Evolutionary conservation across 106 monocot genomes (phyloP).

Genomic region (Cymbidium sinense): DNA sequence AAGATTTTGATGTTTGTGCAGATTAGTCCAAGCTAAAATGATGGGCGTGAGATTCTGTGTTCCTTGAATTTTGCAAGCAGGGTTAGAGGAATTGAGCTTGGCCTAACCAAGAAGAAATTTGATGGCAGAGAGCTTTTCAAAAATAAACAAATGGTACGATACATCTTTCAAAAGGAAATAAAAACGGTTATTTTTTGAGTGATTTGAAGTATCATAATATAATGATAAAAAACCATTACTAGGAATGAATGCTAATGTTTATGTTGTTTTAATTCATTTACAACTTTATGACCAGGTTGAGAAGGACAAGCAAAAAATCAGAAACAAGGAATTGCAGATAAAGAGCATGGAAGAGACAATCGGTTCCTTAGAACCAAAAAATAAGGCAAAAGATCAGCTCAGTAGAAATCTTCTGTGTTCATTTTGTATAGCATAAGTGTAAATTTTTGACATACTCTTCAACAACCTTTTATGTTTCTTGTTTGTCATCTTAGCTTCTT

Average conservation of each 20-base stretch:
- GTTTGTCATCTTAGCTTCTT: neutral
- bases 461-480: neutral
- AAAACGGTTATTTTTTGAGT: neutral
- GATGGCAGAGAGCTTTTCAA: constrained; percentile 51
- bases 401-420: constrained; percentile 44
- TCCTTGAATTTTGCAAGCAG: constrained; percentile 95
- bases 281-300: constrained; percentile 36
- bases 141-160: constrained; percentile 67
- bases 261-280: neutral
- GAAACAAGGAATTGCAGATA: constrained; percentile 58
- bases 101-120: constrained; percentile 80
- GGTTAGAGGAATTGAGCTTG: constrained; percentile 90
- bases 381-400: constrained; percentile 62
- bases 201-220: no score
- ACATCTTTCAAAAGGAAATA: no score
- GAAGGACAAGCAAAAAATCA: constrained; percentile 71
- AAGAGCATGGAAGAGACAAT: constrained; percentile 65
- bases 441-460: neutral
- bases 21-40: constrained; percentile 80
- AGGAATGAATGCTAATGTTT: neutral
- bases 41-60: constrained; percentile 75
- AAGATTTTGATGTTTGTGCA: constrained; percentile 93
- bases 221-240: no score
- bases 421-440: neutral
- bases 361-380: constrained; percentile 54